Percentiles rank a stretch among this genome's conserved stretches.
phyloP scores from a whole-genome alignment of 192 early-diverging fungal genomes.

The Coemansia sp. region DNA sequence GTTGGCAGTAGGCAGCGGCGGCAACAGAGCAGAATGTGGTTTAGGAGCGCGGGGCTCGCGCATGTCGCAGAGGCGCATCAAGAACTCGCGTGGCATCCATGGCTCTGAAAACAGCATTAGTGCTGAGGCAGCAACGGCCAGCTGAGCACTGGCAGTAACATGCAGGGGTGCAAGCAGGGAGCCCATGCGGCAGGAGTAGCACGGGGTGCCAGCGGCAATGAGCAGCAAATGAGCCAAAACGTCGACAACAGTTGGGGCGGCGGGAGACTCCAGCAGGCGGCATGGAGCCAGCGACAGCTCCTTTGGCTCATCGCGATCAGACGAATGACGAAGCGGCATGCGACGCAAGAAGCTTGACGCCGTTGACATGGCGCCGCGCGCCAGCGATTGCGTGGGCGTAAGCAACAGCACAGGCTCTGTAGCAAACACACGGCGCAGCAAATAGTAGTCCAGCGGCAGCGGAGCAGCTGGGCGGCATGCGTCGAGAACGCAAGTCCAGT shows the following conservation, averaged over 20 bases:
- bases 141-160: slow-evolving; percentile 37
- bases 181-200: slow-evolving; percentile 36
- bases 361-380: background rate
- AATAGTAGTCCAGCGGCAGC: slow-evolving; percentile 38
- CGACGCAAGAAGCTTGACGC: slow-evolving; percentile 30
- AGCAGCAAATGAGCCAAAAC: slow-evolving; percentile 39
- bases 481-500: slow-evolving; percentile 31
- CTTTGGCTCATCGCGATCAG: slow-evolving; percentile 10
- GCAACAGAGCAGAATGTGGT: slow-evolving; percentile 14
- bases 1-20: slow-evolving; percentile 2
- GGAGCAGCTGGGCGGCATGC: slow-evolving; percentile 23
- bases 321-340: slow-evolving; percentile 45
- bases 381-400: slow-evolving; percentile 12
- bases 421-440: slow-evolving; percentile 49
- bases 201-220: slow-evolving; percentile 33
- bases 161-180: slow-evolving; percentile 34
- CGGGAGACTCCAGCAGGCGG: slow-evolving; percentile 13
- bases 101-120: slow-evolving; percentile 44
- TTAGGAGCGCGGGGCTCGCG: slow-evolving; percentile 37
- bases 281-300: slow-evolving; percentile 32
- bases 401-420: slow-evolving; percentile 25
- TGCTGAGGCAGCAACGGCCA: slow-evolving; percentile 38
- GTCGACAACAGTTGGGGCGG: slow-evolving; percentile 33
- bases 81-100: slow-evolving; percentile 48
- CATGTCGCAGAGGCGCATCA: slow-evolving; percentile 39